Conservation (phyloP, 768 basidiomycete species). For the Suillus spraguei region DNA sequence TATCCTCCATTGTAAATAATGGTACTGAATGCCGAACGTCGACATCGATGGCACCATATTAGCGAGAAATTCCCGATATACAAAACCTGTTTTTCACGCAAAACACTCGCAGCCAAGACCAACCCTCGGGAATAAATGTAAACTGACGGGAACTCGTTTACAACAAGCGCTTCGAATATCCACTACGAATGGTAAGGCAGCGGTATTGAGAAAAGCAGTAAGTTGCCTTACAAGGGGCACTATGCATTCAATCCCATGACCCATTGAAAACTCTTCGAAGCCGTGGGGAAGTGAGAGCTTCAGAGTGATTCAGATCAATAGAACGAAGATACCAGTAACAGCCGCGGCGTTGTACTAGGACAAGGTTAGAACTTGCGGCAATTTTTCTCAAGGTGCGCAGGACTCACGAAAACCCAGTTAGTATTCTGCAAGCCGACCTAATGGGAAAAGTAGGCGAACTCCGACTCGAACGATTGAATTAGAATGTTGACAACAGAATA, state of each 20-base stretch:
- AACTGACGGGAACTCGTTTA: conserved; percentile 46
- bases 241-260: not conserved
- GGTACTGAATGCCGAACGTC: not conserved
- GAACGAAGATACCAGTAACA: not conserved
- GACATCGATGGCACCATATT: not conserved
- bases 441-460: not conserved
- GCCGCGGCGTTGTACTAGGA: not conserved
- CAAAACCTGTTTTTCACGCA: not conserved
- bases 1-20: not conserved
- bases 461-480: not conserved
- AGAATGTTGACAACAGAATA: not conserved
- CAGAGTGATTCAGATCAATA: not conserved
- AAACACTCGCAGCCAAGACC: not conserved
- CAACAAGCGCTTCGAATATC: conserved; percentile 27
- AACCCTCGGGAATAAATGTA: conserved; percentile 24
- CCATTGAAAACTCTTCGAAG: not conserved
- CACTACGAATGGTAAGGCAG: conserved; percentile 26
- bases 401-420: not conserved
- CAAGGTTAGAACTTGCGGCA: not conserved
- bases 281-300: not conserved
- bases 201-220: not conserved
- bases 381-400: not conserved
- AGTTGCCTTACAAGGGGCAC: not conserved
- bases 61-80: not conserved
- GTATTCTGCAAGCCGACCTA: not conserved